Conservation (phyloP, 2,329 filamentous ascomycete species). For the Penicillium sp. region DNA sequence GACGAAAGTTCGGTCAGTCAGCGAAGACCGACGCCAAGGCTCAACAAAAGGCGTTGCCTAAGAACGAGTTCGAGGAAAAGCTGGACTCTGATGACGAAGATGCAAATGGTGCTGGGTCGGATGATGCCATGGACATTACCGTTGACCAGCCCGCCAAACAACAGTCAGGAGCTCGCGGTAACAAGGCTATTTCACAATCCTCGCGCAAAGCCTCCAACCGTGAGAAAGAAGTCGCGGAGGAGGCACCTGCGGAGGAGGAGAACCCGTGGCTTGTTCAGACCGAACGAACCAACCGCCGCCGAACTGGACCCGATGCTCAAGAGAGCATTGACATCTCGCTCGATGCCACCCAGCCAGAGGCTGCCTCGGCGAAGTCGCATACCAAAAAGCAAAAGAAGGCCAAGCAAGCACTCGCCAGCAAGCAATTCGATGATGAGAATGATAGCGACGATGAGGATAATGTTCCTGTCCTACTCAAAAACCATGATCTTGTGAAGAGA, state of each 20-base stretch:
- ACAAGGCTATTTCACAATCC: conserved; percentile 21
- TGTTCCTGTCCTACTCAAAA: conserved; percentile 47
- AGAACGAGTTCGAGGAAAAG: conserved; percentile 64
- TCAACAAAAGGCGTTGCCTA: conserved; percentile 32
- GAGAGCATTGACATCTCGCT: conserved; percentile 37
- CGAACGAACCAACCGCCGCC: conserved; percentile 35
- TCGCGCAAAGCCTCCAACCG: conserved; percentile 12
- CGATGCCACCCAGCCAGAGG: conserved; percentile 22
- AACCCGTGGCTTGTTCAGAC: conserved; percentile 42
- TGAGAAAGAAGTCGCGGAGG: conserved; percentile 22
- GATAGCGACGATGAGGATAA: conserved; percentile 44
- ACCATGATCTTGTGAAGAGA: conserved; percentile 70
- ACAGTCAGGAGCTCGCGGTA: conserved; percentile 16
- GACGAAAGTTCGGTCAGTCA: conserved; percentile 50
- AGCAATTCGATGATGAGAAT: conserved; percentile 45
- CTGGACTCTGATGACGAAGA: conserved; percentile 52
- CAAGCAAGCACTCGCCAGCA: conserved; percentile 22
- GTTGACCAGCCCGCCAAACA: conserved; percentile 27
- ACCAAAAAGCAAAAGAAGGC: conserved; percentile 24
- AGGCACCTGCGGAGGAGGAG: conserved; percentile 30
- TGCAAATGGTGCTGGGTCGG: conserved; percentile 17
- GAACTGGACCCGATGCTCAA: conserved; percentile 26
- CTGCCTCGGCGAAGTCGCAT: conserved; percentile 14
- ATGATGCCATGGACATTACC: conserved; percentile 39
- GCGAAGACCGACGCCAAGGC: conserved; percentile 30